Percentiles rank a stretch among this genome's conserved stretches.
Evolutionary conservation across 805 yeast genomes (phyloP).

Genomic region (Saturnispora saitoi): DNA sequence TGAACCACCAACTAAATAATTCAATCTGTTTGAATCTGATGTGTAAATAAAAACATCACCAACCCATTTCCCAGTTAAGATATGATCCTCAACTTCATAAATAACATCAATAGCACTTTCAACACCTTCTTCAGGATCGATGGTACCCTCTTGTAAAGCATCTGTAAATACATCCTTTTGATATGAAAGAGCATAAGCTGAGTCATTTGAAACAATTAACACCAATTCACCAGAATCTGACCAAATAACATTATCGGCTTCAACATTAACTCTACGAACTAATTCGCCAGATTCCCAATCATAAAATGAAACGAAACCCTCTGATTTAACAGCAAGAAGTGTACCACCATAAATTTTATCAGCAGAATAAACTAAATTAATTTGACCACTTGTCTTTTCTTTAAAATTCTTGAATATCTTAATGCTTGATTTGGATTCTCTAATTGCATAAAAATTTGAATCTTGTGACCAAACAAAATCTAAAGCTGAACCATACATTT

Average conservation of each 20-base stretch:
- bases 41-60: constrained; percentile 96
- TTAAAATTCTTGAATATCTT: constrained; percentile 78
- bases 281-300: constrained; percentile 88
- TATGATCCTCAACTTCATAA: constrained; percentile 70
- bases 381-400: constrained; percentile 54
- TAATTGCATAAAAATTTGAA: constrained; percentile 76
- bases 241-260: constrained; percentile 80
- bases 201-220: constrained; percentile 60
- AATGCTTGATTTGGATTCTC: constrained; percentile 58
- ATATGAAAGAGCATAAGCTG: constrained; percentile 70
- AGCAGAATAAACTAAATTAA: constrained; percentile 62
- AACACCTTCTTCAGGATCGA: constrained; percentile 79
- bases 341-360: constrained; percentile 84
- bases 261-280: constrained; percentile 85
- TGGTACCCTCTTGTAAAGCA: constrained; percentile 47
- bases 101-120: constrained; percentile 80
- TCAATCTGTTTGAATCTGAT: constrained; percentile 76
- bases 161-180: constrained; percentile 58
- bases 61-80: constrained; percentile 89
- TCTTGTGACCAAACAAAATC: constrained; percentile 96
- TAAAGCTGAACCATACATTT: constrained; percentile 79
- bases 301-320: constrained; percentile 77
- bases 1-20: constrained; percentile 92
- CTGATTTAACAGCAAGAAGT: constrained; percentile 76
- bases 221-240: constrained; percentile 87